These are phyloP conservation scores for Bacterosira constricta DNA, from an alignment of 108 stramenopile species.

Conservation along the genomic window DNA sequence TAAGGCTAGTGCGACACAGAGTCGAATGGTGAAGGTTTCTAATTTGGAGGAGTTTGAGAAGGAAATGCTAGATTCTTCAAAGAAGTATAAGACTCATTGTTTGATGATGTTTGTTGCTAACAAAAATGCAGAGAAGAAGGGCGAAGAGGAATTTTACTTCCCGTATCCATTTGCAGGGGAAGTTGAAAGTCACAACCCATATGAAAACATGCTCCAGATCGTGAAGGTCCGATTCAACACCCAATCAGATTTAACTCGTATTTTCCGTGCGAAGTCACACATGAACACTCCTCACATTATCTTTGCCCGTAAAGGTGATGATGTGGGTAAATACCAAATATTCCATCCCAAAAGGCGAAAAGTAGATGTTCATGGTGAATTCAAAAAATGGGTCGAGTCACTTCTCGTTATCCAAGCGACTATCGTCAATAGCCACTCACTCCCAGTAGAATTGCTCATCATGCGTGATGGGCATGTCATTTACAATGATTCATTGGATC, in stretches of 20 bases:
- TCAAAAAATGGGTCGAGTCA: conserved; percentile 12
- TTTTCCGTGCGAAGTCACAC: conserved; percentile 6
- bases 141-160: conserved; percentile 19
- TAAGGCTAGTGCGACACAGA: background rate
- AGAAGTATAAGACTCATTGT: conserved; percentile 3
- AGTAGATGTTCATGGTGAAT: background rate
- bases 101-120: conserved; percentile 33
- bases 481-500: background rate
- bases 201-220: conserved; percentile 5
- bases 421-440: conserved; percentile 13
- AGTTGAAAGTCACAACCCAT: background rate
- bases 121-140: conserved; percentile 27
- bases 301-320: conserved; percentile 20
- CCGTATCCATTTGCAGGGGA: conserved; percentile 28
- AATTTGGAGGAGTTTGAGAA: conserved; percentile 5
- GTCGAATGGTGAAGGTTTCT: background rate
- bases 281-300: conserved; percentile 15
- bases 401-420: background rate
- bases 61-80: conserved; percentile 1
- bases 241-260: conserved; percentile 17
- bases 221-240: conserved; percentile 25
- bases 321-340: background rate
- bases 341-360: conserved; percentile 3
- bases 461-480: background rate
- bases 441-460: conserved; percentile 7